Percentiles rank a stretch among this genome's conserved stretches.
These are phyloP conservation scores for Sanghuangporus sanghuang DNA, from an alignment of 1,284 basidiomycete genomes.

Conservation along the genomic window DNA sequence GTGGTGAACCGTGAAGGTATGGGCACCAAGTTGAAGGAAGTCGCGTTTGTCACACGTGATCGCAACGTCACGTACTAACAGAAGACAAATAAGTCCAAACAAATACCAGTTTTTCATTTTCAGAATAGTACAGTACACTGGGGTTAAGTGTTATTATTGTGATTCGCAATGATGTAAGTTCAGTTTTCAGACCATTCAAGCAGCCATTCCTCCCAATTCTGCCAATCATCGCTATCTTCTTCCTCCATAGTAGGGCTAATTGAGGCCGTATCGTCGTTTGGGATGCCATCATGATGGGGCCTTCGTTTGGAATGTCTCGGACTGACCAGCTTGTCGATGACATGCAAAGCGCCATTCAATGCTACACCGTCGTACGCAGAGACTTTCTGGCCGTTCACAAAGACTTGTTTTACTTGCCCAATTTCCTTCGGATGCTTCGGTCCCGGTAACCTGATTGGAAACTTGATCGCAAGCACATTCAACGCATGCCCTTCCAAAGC, in stretches of 20 bases:
- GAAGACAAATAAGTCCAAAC: neutral
- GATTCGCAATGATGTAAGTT: neutral
- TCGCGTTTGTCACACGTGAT: neutral
- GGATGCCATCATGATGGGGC: neutral
- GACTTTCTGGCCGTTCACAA: slow-evolving; percentile 48
- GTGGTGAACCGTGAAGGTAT: neutral
- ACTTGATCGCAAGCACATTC: slow-evolving; percentile 44
- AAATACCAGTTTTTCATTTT: neutral
- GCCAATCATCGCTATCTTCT: slow-evolving; percentile 39
- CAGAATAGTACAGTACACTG: no score
- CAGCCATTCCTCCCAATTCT: slow-evolving; percentile 58
- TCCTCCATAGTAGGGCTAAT: slow-evolving; percentile 16
- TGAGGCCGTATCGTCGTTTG: neutral
- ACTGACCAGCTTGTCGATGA: slow-evolving; percentile 46
- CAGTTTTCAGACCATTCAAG: slow-evolving; percentile 30
- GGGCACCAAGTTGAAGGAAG: neutral
- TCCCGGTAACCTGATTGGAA: slow-evolving; percentile 31
- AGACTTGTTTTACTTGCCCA: slow-evolving; percentile 38
- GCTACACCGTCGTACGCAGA: slow-evolving; percentile 48
- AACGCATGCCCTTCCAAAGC: slow-evolving; percentile 45
- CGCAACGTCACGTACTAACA: neutral
- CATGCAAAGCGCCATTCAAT: slow-evolving; percentile 61
- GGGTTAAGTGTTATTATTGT: no score
- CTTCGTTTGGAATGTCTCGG: slow-evolving; percentile 29
- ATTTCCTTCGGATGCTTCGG: slow-evolving; percentile 28